These are phyloP conservation scores for Filobasidium uniguttulatum DNA, from an alignment of 1,284 basidiomycete genomes.

Conservation along the genomic window DNA sequence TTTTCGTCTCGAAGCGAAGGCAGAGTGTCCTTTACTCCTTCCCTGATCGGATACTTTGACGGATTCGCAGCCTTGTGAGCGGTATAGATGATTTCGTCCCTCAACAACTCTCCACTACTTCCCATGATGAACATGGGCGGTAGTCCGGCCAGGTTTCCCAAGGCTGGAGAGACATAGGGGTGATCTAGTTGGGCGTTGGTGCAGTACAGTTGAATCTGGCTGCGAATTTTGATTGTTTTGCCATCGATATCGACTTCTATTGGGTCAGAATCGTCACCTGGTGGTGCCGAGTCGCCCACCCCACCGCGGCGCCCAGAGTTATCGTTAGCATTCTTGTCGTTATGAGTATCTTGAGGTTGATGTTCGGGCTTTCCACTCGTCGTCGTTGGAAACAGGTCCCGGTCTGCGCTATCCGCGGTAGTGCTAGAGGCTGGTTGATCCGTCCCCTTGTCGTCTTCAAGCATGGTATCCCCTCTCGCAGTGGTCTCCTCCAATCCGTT, in stretches of 20 bases:
- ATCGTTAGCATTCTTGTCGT: neutral
- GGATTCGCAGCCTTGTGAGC: constrained; percentile 89
- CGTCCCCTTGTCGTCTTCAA: neutral
- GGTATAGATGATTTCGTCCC: constrained; percentile 83
- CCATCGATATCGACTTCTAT: constrained; percentile 33
- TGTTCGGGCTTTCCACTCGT: constrained; percentile 9
- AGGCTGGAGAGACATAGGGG: constrained; percentile 69
- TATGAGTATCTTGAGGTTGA: constrained; percentile 12
- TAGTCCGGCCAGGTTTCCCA: constrained; percentile 78
- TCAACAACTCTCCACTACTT: constrained; percentile 78
- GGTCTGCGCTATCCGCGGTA: too few relatives aligned
- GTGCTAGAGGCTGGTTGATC: constrained; percentile 10
- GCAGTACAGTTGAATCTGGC: constrained; percentile 80
- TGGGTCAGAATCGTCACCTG: constrained; percentile 15
- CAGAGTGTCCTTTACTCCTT: constrained; percentile 49
- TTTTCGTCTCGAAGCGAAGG: constrained; percentile 53
- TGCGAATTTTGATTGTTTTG: constrained; percentile 44
- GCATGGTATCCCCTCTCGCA: constrained; percentile 11
- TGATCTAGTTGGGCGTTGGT: constrained; percentile 71
- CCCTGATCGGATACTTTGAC: constrained; percentile 52
- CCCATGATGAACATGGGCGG: constrained; percentile 76
- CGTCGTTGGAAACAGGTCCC: constrained; percentile 21
- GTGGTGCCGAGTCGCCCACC: constrained; percentile 1
- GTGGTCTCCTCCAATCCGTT: constrained; percentile 9
- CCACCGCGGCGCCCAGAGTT: too few relatives aligned